Evolutionary conservation across 2,329 filamentous ascomycete genomes (phyloP).

Genomic region (Apiospora rasikravindrae): DNA sequence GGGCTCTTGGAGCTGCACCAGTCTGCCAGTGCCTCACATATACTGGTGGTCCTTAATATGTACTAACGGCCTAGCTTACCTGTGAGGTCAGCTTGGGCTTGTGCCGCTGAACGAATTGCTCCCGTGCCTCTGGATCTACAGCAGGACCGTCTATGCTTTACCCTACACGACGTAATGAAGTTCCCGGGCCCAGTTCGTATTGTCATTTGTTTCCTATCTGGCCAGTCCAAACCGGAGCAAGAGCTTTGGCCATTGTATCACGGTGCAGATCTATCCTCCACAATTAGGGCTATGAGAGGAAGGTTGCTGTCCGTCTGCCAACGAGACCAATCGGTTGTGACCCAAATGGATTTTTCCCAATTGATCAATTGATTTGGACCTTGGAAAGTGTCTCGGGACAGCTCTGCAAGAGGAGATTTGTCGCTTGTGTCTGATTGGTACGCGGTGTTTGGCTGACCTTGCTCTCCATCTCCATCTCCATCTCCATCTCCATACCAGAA

Average conservation of each 20-base stretch:
- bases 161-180: not conserved
- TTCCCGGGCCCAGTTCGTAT: constrained; percentile 1
- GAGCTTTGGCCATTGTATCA: constrained; percentile 17
- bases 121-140: not conserved
- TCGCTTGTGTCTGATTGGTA: not conserved
- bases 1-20: not conserved
- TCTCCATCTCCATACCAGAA: not conserved
- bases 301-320: not conserved
- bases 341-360: not conserved
- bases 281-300: constrained; percentile 13
- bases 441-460: not conserved
- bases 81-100: constrained; percentile 6
- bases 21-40: not conserved
- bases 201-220: not conserved
- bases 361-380: not conserved
- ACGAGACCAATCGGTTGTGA: not conserved
- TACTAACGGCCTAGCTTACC: not conserved
- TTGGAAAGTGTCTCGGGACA: not conserved
- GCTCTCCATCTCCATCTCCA: not conserved
- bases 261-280: constrained; percentile 6
- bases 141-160: not conserved
- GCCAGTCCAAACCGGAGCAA: not conserved
- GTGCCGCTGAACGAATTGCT: not conserved
- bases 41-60: not conserved
- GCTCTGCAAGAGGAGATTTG: not conserved